Evolutionary conservation across 306 rosid species (phyloP).

Genomic region (Vicia sativa): DNA sequence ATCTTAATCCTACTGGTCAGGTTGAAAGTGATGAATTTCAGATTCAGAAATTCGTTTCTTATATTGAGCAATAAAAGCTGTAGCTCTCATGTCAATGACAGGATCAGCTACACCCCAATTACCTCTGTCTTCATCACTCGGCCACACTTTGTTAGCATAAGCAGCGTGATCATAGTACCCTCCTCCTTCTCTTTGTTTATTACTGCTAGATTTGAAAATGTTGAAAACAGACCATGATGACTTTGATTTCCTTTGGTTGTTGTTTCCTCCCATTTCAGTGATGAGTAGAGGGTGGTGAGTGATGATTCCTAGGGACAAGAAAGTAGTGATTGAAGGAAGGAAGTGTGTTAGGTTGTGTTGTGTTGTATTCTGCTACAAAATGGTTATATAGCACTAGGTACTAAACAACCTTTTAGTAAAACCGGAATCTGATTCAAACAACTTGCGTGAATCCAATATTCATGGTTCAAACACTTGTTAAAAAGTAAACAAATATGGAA

Average conservation of each 20-base stretch:
- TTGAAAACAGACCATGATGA: slow-evolving; percentile 61
- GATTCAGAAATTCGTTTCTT: too few species aligned
- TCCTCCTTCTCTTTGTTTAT: slow-evolving; percentile 33
- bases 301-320: not conserved
- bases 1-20: slow-evolving; percentile 10
- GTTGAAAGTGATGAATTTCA: not conserved
- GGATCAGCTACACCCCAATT: slow-evolving; percentile 62
- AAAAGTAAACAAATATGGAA: too few species aligned
- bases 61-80: too few species aligned
- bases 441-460: slow-evolving; percentile 31
- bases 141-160: slow-evolving; percentile 58
- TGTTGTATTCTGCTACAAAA: slow-evolving; percentile 22
- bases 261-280: slow-evolving; percentile 51
- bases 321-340: slow-evolving; percentile 15
- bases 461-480: slow-evolving; percentile 37
- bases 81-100: slow-evolving; percentile 63
- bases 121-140: slow-evolving; percentile 70
- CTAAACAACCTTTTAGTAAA: not conserved
- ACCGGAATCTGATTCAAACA: slow-evolving; percentile 52
- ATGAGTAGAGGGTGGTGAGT: not conserved
- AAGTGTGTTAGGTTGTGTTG: slow-evolving; percentile 23
- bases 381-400: not conserved
- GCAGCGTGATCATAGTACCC: not conserved
- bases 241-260: slow-evolving; percentile 57
- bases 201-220: slow-evolving; percentile 54